Conservation (phyloP, 441 rosid genomes). For the Aquilaria agallochum region DNA sequence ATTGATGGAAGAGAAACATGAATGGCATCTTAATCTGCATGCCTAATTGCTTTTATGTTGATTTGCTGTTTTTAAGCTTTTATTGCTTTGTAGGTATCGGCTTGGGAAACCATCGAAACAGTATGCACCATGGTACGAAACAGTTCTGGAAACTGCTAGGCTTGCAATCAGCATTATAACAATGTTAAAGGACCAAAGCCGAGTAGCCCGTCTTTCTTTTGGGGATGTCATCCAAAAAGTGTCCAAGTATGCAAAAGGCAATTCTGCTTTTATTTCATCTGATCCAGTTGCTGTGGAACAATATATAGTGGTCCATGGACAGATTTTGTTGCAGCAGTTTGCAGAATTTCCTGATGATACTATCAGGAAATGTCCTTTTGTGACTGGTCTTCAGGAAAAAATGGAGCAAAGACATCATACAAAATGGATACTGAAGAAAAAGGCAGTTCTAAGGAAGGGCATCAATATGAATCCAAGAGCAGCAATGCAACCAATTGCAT, state of each 20-base stretch:
- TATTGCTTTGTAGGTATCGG: conserved; percentile 55
- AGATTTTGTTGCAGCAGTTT: conserved; percentile 66
- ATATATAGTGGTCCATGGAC: conserved; percentile 78
- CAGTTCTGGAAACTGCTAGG: conserved; percentile 64
- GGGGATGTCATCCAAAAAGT: conserved; percentile 47
- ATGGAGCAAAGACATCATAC: conserved; percentile 82
- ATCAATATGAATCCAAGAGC: conserved; percentile 70
- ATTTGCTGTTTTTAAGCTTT: conserved; percentile 9
- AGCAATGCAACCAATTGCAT: conserved; percentile 41
- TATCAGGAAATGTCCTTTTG: conserved; percentile 63
- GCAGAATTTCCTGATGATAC: conserved; percentile 47
- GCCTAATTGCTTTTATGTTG: background rate
- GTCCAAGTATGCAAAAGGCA: conserved; percentile 38
- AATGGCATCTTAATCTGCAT: no score
- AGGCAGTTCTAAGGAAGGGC: conserved; percentile 31
- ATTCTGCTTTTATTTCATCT: conserved; percentile 60
- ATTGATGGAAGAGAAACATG: no score
- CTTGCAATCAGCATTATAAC: conserved; percentile 59
- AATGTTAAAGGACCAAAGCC: conserved; percentile 51
- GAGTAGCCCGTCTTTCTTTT: conserved; percentile 60
- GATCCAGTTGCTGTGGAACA: conserved; percentile 51
- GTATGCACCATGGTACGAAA: conserved; percentile 69
- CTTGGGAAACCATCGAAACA: conserved; percentile 81
- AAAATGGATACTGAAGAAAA: conserved; percentile 62
- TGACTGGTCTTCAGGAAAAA: conserved; percentile 43